Base-by-base conservation (phyloP, 371 early-diverging fungal species). In the Mortierella sp. region DNA sequence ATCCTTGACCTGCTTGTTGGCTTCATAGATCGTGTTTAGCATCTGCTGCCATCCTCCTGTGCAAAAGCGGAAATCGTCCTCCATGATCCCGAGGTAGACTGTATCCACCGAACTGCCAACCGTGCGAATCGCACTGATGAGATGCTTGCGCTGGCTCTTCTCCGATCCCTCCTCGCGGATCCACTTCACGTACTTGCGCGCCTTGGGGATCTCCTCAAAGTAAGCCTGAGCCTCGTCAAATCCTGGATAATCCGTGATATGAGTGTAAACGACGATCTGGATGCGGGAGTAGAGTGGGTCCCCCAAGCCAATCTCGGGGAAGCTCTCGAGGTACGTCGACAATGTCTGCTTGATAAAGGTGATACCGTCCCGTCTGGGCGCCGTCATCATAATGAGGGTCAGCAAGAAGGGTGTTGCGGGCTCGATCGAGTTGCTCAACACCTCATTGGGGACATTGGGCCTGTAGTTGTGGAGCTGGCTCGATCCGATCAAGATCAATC, bases 41-140 rank as follows among this genome's bases (percentile, higher is more conserved):
- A 91, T 86, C 44, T 87, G 74, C 43, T 82, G 87, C 91, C 91
- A 92, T 67, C 86, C 89, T 16, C 81, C 75, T 0, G 72, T 55
- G 71, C 92, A 92, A 1, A 92, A 87, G 6, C 91, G 91, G 69
- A 92, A 92, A 74, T 92, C 92, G 66, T 92, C 92, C 74, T 92
- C 92, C 80, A 89, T 85, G 44, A 92, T 74, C 1, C 87, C 88
- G 43, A 90, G 71, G 67, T 92, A 92, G 77, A 72, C 87, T 76
- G 77, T 82, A 68, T 87, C 86, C 6, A 71, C 76, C 6, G 78
- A 64, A 0, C 87, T 75, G 24, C 86, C 90, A 26, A 87, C 63
- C 39, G 72, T 64, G 55, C 79, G 80, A 22, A 92, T 77, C 4
- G 91, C 92, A 29, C 87, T 89, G 26, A 90, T 86, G 11, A 92